Conservation (phyloP, 495 filamentous ascomycete species). For the Podospora australis region DNA sequence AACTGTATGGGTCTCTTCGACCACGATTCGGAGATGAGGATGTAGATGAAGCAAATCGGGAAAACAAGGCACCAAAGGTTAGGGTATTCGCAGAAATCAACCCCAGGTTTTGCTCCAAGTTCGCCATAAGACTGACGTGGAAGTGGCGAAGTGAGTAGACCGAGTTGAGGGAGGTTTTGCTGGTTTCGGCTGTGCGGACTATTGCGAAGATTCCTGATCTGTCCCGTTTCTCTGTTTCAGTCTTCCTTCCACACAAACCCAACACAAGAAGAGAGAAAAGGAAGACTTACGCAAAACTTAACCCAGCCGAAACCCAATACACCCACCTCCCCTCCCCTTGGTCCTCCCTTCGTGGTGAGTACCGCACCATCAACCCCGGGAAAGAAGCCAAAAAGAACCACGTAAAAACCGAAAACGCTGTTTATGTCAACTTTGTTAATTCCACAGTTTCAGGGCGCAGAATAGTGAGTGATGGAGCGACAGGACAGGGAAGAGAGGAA, state of each 20-base stretch:
- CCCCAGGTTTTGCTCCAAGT: constrained; percentile 33
- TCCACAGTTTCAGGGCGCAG: neutral
- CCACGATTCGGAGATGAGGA: neutral
- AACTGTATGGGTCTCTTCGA: neutral
- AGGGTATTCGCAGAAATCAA: constrained; percentile 32
- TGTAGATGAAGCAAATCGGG: neutral
- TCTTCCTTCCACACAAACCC: neutral
- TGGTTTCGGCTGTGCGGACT: constrained; percentile 27
- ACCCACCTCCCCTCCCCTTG: constrained; percentile 25
- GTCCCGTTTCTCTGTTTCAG: neutral
- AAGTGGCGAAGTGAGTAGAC: constrained; percentile 26
- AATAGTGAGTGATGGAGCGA: neutral
- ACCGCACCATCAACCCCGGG: constrained; percentile 24
- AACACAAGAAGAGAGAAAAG: neutral
- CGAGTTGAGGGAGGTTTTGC: constrained; percentile 14
- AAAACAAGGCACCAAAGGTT: constrained; percentile 26
- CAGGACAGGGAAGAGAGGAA: neutral
- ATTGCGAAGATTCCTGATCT: constrained; percentile 30
- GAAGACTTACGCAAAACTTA: constrained; percentile 24
- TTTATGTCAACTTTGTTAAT: neutral
- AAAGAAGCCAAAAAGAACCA: constrained; percentile 33
- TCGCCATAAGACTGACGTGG: constrained; percentile 27
- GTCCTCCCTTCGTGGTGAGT: constrained; percentile 15
- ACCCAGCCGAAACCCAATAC: constrained; percentile 23
- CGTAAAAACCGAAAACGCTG: constrained; percentile 31